Percentiles rank a stretch among this genome's conserved stretches.
phyloP scores from a whole-genome alignment of 176 grass and related monocot species.

The Musa itinerans region DNA sequence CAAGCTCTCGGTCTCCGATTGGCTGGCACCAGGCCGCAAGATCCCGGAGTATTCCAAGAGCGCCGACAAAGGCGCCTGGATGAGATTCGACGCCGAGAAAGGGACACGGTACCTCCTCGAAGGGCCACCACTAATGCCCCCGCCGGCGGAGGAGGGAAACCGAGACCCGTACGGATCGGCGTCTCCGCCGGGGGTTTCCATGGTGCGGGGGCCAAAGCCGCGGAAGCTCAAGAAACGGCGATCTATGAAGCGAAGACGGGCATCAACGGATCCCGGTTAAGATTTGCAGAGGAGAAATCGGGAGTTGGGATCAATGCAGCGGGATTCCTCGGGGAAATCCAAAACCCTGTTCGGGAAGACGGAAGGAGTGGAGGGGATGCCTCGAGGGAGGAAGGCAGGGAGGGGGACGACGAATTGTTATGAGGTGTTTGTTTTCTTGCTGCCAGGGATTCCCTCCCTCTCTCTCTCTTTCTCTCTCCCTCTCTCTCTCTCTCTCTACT shows the following conservation, averaged over 20 bases:
- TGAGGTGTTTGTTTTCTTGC: no score
- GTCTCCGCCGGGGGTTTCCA: constrained; percentile 32
- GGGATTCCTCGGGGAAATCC: background rate
- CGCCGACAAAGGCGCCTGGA: constrained; percentile 69
- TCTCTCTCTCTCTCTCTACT: no score
- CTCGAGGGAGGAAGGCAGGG: background rate
- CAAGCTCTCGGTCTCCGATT: constrained; percentile 23
- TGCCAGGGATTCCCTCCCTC: no score
- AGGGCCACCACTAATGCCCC: constrained; percentile 10
- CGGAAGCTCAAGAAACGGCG: background rate
- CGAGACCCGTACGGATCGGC: constrained; percentile 31
- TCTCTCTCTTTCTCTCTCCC: no score
- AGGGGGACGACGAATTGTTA: background rate
- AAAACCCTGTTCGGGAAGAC: background rate
- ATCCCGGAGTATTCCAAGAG: constrained; percentile 85
- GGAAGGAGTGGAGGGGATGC: background rate
- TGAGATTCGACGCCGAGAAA: constrained; percentile 74
- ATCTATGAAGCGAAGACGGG: background rate
- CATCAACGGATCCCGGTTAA: background rate
- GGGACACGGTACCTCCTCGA: constrained; percentile 55
- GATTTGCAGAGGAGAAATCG: background rate
- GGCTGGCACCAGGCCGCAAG: constrained; percentile 37
- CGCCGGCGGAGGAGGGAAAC: background rate
- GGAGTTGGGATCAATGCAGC: background rate
- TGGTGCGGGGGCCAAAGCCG: background rate